A percentile compares a stretch with the other conserved stretches of the same genome.
phyloP scores from a whole-genome alignment of 345 rosid species.

The Excoecaria agallocha region DNA sequence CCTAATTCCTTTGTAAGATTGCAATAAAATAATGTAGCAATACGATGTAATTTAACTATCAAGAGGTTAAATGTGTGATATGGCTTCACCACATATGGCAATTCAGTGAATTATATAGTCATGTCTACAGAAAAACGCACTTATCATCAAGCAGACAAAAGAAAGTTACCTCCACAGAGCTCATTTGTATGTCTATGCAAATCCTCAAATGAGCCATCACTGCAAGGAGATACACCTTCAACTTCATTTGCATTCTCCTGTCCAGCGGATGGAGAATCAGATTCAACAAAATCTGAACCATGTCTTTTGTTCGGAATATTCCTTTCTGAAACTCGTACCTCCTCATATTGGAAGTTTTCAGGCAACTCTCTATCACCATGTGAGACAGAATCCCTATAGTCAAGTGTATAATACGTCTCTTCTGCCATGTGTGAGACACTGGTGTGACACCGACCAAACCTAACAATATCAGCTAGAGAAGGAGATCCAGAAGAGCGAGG shows the following conservation, averaged over 20 bases:
- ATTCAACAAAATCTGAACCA: neutral
- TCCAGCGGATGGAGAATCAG: conserved; percentile 20
- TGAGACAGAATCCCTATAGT: conserved; percentile 11
- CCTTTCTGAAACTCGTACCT: conserved; percentile 17
- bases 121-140: neutral
- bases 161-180: conserved; percentile 29
- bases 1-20: neutral
- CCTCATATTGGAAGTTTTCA: conserved; percentile 19
- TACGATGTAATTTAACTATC: neutral
- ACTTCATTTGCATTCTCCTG: conserved; percentile 14
- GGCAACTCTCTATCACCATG: neutral
- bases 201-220: conserved; percentile 19
- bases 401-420: conserved; percentile 27
- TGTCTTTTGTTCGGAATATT: conserved; percentile 15
- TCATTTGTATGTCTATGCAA: conserved; percentile 9
- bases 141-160: conserved; percentile 13
- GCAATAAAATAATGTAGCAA: neutral
- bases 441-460: conserved; percentile 28
- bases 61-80: neutral
- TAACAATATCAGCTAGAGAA: conserved; percentile 45
- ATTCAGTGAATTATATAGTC: neutral
- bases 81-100: neutral
- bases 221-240: conserved; percentile 17
- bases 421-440: conserved; percentile 18
- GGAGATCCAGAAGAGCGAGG: conserved; percentile 23